Evolutionary conservation across 2,329 filamentous ascomycete species (phyloP), one percentile per base, ranked within the genome.

Genomic region (Ceratocystis eucalypticola): DNA sequence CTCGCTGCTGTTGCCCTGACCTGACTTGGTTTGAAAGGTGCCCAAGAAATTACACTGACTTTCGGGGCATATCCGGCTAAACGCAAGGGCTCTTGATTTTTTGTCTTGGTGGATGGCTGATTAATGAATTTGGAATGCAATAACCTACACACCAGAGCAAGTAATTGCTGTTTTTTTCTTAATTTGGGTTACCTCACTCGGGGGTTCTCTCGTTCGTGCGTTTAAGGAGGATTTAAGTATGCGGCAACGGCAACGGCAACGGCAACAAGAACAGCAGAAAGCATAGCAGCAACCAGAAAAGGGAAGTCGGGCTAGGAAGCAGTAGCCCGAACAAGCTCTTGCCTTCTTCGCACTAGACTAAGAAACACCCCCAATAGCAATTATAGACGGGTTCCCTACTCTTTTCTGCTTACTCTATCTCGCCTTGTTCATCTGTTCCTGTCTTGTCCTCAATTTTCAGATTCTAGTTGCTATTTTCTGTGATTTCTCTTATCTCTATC

Each of bases 341-440:
- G 59, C 61, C 45, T 46, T 64, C 55, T 50, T 55, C 37, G 53
- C 66, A 59, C 55, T 61, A 50, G 57, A n/a, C 22, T 33, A 53
- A 25, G 20, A 15, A 53, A 12, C 48, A 22, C n/a, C 8, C 20
- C 48, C 48, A 53, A 53, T 28, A 20, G n/a, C 25, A 53, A 53
- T 25, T 25, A 25, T 15, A 48, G 4, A 20, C 15, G 33, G 17
- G 8, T 37, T 37, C 17, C 61, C 33, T 64, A 4, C 30, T 33
- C 12, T 44, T 44, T 17, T n/a, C 33, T 8, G 28, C 28, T 37
- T 62, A 57, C 22, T 55, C 50, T 30, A 57, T n/a, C 3, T 22
- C 12, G 33, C 7, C 33, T 37, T 37, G 33, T 53, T 53, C 20
- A 22, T 53, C 25, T 53, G 48, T 7, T 53, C n/a, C 10, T 50